Evolutionary conservation across 2,329 filamentous ascomycete species (phyloP).

Genomic region (Akanthomyces muscarius): DNA sequence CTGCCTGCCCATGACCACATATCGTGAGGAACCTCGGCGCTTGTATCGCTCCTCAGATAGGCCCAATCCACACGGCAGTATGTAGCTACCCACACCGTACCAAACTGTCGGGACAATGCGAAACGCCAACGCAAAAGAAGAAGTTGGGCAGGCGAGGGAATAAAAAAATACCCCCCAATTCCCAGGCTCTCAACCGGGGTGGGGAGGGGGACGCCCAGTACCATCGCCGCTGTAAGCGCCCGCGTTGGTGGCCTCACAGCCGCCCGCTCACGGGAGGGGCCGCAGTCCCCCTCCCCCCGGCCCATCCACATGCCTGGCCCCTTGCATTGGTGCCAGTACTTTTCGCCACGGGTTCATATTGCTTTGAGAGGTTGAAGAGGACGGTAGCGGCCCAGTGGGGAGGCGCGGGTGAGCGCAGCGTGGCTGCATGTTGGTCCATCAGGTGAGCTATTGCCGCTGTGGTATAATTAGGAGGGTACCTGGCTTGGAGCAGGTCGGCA

Average conservation of each 20-base stretch:
- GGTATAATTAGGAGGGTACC: neutral
- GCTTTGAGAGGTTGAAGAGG: neutral
- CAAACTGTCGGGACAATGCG: conserved; percentile 14
- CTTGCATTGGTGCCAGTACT: conserved; percentile 12
- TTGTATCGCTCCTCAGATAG: neutral
- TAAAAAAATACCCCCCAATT: neutral
- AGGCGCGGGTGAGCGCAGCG: neutral
- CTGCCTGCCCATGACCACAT: neutral
- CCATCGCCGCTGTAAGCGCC: conserved; percentile 6
- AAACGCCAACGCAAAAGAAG: neutral
- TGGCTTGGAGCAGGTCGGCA: neutral
- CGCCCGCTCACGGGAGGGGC: conserved; percentile 8
- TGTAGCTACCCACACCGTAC: neutral
- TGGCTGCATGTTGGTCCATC: neutral
- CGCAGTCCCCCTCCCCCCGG: neutral
- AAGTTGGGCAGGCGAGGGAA: too few relatives aligned
- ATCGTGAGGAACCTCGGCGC: neutral
- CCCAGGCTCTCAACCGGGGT: neutral
- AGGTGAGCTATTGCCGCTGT: neutral
- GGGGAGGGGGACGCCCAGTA: neutral
- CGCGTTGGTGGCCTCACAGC: neutral
- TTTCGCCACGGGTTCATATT: neutral
- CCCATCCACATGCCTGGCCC: neutral
- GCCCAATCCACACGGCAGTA: neutral
- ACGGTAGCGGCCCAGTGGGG: neutral